Evolutionary conservation across 106 monocot genomes (phyloP).

Genomic region (Dioscorea zingiberensis): DNA sequence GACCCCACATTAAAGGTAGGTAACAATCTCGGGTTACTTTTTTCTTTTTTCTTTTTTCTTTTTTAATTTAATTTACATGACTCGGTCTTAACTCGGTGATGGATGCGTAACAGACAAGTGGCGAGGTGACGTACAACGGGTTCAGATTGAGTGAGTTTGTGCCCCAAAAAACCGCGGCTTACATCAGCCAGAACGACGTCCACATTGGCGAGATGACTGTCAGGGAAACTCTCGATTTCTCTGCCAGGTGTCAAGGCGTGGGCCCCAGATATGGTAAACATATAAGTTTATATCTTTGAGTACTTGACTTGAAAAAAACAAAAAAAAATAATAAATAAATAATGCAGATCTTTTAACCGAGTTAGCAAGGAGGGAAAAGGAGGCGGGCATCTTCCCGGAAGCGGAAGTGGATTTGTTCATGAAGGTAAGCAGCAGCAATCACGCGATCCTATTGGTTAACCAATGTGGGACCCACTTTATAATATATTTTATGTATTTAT

Average conservation of each 20-base stretch:
- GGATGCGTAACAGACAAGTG: conserved; percentile 17
- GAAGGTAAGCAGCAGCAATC: conserved; percentile 52
- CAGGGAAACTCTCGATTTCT: conserved; percentile 80
- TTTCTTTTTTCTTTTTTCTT: neutral
- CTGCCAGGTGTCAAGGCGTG: conserved; percentile 77
- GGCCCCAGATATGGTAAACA: conserved; percentile 66
- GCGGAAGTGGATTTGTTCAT: conserved; percentile 87
- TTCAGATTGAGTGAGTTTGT: conserved; percentile 70
- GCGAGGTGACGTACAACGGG: conserved; percentile 75
- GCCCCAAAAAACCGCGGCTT: conserved; percentile 79
- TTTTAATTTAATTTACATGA: too few relatives aligned
- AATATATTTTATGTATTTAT: too few relatives aligned
- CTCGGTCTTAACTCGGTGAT: too few relatives aligned
- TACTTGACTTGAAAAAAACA: neutral
- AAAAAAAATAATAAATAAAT: neutral
- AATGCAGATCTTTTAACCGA: conserved; percentile 56
- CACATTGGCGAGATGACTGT: conserved; percentile 94
- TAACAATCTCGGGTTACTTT: neutral
- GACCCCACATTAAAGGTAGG: conserved; percentile 59
- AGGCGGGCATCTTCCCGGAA: conserved; percentile 66
- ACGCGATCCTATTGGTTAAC: too few relatives aligned
- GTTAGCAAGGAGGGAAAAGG: conserved; percentile 71
- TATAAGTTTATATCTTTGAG: neutral
- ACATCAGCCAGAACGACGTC: conserved; percentile 86
- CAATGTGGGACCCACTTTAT: too few relatives aligned